Evolutionary conservation across 768 basidiomycete genomes (phyloP).

Genomic region (Rickenella mellea): DNA sequence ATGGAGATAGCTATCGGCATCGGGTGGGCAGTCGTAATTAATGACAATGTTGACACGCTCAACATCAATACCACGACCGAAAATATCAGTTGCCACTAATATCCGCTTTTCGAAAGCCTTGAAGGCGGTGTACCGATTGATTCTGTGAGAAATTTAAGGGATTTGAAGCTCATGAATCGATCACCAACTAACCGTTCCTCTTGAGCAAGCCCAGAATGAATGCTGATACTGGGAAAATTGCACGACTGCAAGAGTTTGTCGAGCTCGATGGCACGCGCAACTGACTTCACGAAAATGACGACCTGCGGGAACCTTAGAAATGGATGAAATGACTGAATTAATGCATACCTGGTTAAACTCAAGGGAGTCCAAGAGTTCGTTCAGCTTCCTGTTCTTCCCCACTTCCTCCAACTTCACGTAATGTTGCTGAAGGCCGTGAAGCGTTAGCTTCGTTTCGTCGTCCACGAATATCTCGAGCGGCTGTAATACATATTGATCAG

Average conservation of each 20-base stretch:
- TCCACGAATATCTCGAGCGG: slow-evolving; percentile 99
- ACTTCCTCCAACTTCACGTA: slow-evolving; percentile 95
- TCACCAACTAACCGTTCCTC: slow-evolving; percentile 75
- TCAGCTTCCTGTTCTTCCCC: slow-evolving; percentile 94
- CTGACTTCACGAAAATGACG: slow-evolving; percentile 98
- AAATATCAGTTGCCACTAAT: slow-evolving; percentile 97
- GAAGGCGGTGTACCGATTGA: slow-evolving; percentile 93
- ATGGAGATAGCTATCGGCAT: slow-evolving; percentile 97
- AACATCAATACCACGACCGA: slow-evolving; percentile 98
- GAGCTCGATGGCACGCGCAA: slow-evolving; percentile 90
- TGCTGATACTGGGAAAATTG: slow-evolving; percentile 97
- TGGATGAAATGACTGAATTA: neutral
- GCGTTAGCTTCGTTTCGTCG: slow-evolving; percentile 95
- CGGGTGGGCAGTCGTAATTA: slow-evolving; percentile 96
- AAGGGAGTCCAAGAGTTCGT: slow-evolving; percentile 87
- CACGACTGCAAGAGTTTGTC: slow-evolving; percentile 94
- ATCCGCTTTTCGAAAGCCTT: slow-evolving; percentile 99
- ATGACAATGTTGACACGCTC: slow-evolving; percentile 99
- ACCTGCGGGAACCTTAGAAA: slow-evolving; percentile 45
- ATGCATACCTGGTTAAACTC: slow-evolving; percentile 91
- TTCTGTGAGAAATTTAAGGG: slow-evolving; percentile 37
- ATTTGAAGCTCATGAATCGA: neutral
- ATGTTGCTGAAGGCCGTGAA: slow-evolving; percentile 97
- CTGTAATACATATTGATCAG: slow-evolving; percentile 30
- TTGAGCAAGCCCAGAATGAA: slow-evolving; percentile 78